Base-by-base conservation (phyloP, 768 basidiomycete species). In the Leucocoprinus leucothites region DNA sequence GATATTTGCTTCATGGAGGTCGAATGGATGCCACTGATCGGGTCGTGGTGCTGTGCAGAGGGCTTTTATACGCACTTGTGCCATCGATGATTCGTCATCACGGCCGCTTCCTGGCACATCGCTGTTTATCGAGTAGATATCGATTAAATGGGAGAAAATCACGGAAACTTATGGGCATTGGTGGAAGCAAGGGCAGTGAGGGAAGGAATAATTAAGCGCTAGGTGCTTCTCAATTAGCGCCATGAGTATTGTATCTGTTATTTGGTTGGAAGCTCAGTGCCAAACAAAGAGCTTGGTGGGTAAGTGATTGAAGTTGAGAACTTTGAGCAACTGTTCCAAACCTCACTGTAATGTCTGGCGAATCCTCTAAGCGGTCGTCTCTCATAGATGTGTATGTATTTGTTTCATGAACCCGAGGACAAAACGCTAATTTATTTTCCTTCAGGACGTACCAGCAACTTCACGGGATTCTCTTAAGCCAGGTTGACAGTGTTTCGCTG, bases 401-500 rank as follows among this genome's bases (percentile, higher is more conserved):
- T 43, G 36, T 25, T 7, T 19, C 21, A 14, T 31, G 16, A 8
- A 21, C 18, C 9, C 7, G 3, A 19, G 7, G 13, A 2, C 3
- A 25, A 38, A 16, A 2, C 14, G 1, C 13, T 34, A 24, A 34
- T 51, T 16, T 6, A 8, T 4, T 40, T 16, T 7, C 19, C 22
- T 14, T 14, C 58, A 87, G 86, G 61, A 85, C 86, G 41, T 85
- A 82, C 61, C 75, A 80, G 57, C 79, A 85, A 60, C 71, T 89
- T 25, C 82, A 88, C 59, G 42, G 36, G 38, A 45, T 35, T 24
- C 74, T 89, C 56, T 77, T 78, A 2, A 85, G 84, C 40, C 78
- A 77, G 47, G 73, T 79, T 47, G 86, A 89, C 59, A 81, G 82
- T 42, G 74, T 80, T 22, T 75, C 78, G 7, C 68, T 75, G n/a